These are phyloP conservation scores for Vitis hybrid DNA, from an alignment of 177 flowering plant species.

Conservation along the genomic window DNA sequence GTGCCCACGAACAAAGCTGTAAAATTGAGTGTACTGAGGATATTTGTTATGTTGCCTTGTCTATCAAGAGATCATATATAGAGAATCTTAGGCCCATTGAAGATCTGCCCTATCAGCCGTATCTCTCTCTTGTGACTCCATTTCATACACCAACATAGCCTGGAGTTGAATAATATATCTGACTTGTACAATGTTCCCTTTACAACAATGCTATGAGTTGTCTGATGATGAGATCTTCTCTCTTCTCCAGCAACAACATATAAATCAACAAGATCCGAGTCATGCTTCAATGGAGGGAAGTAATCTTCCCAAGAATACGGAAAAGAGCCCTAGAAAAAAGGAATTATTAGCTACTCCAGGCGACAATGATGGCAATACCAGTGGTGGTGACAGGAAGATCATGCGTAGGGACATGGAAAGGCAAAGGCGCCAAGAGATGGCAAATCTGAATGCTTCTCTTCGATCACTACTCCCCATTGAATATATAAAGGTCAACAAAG, in stretches of 20 bases:
- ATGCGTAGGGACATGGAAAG: conserved; percentile 33
- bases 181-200: conserved; percentile 8
- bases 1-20: no score
- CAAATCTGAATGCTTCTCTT: conserved; percentile 26
- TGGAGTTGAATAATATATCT: no score
- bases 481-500: conserved; percentile 28
- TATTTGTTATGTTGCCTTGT: background rate
- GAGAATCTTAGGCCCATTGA: background rate
- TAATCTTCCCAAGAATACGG: background rate
- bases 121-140: background rate
- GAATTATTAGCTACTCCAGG: background rate
- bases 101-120: background rate
- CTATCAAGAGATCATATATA: background rate
- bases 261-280: conserved; percentile 1
- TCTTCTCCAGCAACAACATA: conserved; percentile 13
- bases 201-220: conserved; percentile 8
- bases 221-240: conserved; percentile 1
- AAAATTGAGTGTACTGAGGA: no score
- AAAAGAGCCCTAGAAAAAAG: conserved; percentile 1
- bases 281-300: conserved; percentile 1
- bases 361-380: background rate
- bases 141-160: background rate
- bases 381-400: conserved; percentile 21
- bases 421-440: conserved; percentile 38
- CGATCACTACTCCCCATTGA: conserved; percentile 38